Percentiles rank a stretch among this genome's conserved stretches.
phyloP scores from a whole-genome alignment of 2,329 filamentous ascomycete species.

The Beauveria scarabaeidicola region DNA sequence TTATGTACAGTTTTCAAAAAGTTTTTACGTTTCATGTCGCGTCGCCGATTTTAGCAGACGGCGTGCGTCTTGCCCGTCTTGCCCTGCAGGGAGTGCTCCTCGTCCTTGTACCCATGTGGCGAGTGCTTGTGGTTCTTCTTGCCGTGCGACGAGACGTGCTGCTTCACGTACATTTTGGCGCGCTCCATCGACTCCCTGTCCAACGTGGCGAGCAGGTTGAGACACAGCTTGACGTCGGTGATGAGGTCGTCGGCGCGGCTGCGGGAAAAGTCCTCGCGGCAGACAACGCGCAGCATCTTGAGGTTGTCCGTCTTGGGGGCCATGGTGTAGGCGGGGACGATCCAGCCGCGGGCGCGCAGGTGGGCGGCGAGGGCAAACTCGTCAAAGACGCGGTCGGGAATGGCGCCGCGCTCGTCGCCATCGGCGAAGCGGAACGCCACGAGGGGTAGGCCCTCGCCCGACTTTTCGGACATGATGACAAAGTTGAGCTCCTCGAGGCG shows the following conservation, averaged over 20 bases:
- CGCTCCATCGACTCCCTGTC: conserved; percentile 62
- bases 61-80: conserved; percentile 87
- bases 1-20: background rate
- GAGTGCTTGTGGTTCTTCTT: conserved; percentile 39
- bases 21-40: background rate
- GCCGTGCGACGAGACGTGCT: conserved; percentile 44
- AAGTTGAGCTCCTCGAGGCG: conserved; percentile 70
- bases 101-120: conserved; percentile 46
- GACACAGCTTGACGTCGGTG: conserved; percentile 67
- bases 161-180: conserved; percentile 57
- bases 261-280: conserved; percentile 85
- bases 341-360: conserved; percentile 80
- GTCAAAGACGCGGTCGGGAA: conserved; percentile 54
- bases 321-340: conserved; percentile 96
- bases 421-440: conserved; percentile 75
- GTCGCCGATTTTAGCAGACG: conserved; percentile 52
- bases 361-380: conserved; percentile 78
- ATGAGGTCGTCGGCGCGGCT: conserved; percentile 73
- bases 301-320: conserved; percentile 74
- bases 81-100: conserved; percentile 80
- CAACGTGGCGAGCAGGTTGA: conserved; percentile 63
- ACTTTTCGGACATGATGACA: conserved; percentile 75
- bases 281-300: conserved; percentile 88
- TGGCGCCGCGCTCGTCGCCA: conserved; percentile 37
- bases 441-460: conserved; percentile 73